A percentile compares a stretch with the other conserved stretches of the same genome.
Evolutionary conservation across 169 alveolate species (phyloP).

Genomic region (Eimeria tenella): DNA sequence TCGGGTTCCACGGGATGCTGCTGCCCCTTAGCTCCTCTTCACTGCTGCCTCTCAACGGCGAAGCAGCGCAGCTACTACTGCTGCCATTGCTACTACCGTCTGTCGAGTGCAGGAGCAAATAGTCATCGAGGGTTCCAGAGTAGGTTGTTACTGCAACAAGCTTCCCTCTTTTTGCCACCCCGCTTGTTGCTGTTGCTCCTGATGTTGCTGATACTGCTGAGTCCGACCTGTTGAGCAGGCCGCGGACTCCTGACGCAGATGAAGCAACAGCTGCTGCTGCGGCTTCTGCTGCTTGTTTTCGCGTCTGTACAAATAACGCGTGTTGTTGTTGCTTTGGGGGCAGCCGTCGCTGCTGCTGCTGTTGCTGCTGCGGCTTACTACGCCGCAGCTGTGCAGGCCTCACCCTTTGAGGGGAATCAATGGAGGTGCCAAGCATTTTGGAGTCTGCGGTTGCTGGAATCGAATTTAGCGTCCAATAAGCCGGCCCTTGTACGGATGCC

Average conservation of each 20-base stretch:
- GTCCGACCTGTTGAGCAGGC: not conserved
- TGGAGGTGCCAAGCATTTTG: not conserved
- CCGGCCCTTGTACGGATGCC: not conserved
- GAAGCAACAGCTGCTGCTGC: not conserved
- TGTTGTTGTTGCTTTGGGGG: slow-evolving; percentile 27
- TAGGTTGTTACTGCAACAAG: slow-evolving; percentile 44
- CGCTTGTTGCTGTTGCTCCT: not conserved
- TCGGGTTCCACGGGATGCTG: slow-evolving; percentile 15
- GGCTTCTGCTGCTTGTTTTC: slow-evolving; percentile 3
- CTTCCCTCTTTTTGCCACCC: not conserved
- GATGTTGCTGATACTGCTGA: slow-evolving; percentile 6
- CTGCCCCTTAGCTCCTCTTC: slow-evolving; percentile 19
- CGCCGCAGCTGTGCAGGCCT: slow-evolving; percentile 30
- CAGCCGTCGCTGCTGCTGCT: slow-evolving; percentile 22
- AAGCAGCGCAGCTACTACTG: not conserved
- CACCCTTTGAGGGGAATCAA: slow-evolving; percentile 38
- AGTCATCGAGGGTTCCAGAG: slow-evolving; percentile 24
- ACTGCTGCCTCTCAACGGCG: slow-evolving; percentile 43
- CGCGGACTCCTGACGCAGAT: not conserved
- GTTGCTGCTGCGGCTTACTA: not conserved
- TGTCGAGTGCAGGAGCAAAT: slow-evolving; percentile 28
- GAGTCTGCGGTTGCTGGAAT: not conserved
- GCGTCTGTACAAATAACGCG: not conserved
- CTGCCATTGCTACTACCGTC: slow-evolving; percentile 53
- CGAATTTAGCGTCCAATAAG: not conserved